Conservation (phyloP, 768 basidiomycete genomes). For the Ephemerocybe angulata region DNA sequence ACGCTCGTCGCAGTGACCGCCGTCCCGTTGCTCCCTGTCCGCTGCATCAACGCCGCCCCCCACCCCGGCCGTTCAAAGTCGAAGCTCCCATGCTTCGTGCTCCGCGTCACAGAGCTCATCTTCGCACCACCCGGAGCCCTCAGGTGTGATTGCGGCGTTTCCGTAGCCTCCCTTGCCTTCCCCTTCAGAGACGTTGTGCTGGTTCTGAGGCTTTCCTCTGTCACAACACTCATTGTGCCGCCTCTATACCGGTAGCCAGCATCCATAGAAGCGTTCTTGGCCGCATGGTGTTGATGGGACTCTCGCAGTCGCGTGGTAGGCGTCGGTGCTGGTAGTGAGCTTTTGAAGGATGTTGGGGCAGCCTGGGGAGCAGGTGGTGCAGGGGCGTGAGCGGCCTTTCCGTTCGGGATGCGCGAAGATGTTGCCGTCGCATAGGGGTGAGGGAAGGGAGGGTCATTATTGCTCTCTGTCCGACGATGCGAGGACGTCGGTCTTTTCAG, state of each 20-base stretch:
- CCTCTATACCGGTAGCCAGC: slow-evolving; percentile 34
- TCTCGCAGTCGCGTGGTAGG: not conserved
- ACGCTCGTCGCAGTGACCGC: slow-evolving; percentile 28
- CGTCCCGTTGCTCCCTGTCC: slow-evolving; percentile 42
- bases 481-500: slow-evolving; percentile 26
- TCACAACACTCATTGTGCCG: slow-evolving; percentile 30
- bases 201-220: slow-evolving; percentile 29
- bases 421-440: not conserved
- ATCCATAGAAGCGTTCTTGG: slow-evolving; percentile 32
- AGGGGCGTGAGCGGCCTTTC: not conserved
- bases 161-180: slow-evolving; percentile 23
- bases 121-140: slow-evolving; percentile 14
- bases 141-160: slow-evolving; percentile 16
- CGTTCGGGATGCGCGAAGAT: not conserved
- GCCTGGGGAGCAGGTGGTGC: slow-evolving; percentile 5
- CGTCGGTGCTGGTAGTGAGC: not conserved
- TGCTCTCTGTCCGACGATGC: slow-evolving; percentile 19
- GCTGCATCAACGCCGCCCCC: slow-evolving; percentile 36
- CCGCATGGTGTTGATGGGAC: slow-evolving; percentile 24
- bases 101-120: slow-evolving; percentile 31
- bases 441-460: slow-evolving; percentile 6
- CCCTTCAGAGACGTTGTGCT: slow-evolving; percentile 19
- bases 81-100: slow-evolving; percentile 67
- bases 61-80: slow-evolving; percentile 71
- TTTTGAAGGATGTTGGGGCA: not conserved